Evolutionary conservation across 202 grass and related monocot genomes (phyloP).

Genomic region (Digitaria exilis): DNA sequence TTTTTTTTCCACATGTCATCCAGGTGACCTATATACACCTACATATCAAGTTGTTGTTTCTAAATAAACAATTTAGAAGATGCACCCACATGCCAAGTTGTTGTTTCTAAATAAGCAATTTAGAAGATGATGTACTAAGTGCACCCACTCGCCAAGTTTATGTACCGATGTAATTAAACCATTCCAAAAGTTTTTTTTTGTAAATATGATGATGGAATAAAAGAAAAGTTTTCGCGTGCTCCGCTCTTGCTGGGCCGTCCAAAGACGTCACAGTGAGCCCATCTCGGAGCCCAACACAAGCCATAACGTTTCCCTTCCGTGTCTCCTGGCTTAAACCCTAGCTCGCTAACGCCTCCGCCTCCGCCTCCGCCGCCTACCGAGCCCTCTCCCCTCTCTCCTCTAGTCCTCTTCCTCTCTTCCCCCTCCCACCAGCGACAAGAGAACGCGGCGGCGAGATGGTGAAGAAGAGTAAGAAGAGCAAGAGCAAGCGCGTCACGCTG

Average conservation of each 20-base stretch:
- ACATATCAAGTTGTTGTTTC: too few species aligned
- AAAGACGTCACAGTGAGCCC: conserved; percentile 15
- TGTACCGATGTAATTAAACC: too few species aligned
- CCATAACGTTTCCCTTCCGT: not conserved
- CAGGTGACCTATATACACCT: too few species aligned
- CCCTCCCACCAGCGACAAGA: not conserved
- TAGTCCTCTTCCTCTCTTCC: not conserved
- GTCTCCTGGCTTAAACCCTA: conserved; percentile 1
- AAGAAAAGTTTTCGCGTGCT: not conserved
- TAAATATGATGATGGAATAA: too few species aligned
- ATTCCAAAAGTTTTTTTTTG: too few species aligned
- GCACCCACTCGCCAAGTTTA: too few species aligned
- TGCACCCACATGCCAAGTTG: too few species aligned
- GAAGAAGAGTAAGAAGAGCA: conserved; percentile 77
- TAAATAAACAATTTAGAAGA: too few species aligned
- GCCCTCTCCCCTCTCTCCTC: too few species aligned
- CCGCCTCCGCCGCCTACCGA: not conserved
- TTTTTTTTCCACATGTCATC: too few species aligned
- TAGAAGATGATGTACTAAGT: too few species aligned
- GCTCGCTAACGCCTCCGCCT: not conserved
- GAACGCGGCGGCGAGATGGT: conserved; percentile 29
- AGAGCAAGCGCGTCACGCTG: conserved; percentile 86
- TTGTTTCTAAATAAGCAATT: too few species aligned
- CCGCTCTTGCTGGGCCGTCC: conserved; percentile 3
- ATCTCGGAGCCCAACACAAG: conserved; percentile 10